Conservation (phyloP, 1,284 basidiomycete genomes). For the Flammula alnicola region DNA sequence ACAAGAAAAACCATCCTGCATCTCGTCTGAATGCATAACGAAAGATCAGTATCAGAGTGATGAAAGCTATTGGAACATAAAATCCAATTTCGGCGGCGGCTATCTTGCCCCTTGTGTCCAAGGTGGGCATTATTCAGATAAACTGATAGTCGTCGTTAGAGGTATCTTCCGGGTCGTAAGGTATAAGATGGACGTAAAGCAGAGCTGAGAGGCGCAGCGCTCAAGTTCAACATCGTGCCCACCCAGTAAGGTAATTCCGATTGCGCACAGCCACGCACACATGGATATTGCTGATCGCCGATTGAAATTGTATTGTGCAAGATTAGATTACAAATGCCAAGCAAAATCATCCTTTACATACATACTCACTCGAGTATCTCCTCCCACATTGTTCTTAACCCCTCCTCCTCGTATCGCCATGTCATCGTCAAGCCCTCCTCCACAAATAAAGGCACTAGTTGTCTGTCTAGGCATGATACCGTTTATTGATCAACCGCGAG, state of each 20-base stretch:
- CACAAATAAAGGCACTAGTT: slow-evolving; percentile 56
- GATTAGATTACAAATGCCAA: slow-evolving; percentile 7
- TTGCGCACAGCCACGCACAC: slow-evolving; percentile 18
- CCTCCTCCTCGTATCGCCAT: slow-evolving; percentile 14
- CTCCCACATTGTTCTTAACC: not conserved
- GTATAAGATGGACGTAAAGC: slow-evolving; percentile 12
- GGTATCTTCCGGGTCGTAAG: slow-evolving; percentile 29
- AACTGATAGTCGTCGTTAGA: slow-evolving; percentile 30
- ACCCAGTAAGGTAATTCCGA: slow-evolving; percentile 22
- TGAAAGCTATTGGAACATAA: slow-evolving; percentile 55
- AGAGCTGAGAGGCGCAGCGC: slow-evolving; percentile 5
- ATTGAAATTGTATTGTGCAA: not conserved
- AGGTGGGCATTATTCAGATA: slow-evolving; percentile 35
- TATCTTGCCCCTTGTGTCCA: slow-evolving; percentile 56
- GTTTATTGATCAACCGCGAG: not conserved
- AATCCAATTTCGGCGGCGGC: slow-evolving; percentile 57
- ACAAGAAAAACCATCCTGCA: slow-evolving; percentile 65
- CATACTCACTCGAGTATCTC: too few species aligned
- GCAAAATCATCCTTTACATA: slow-evolving; percentile 4
- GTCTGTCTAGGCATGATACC: slow-evolving; percentile 61
- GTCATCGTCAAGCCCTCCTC: slow-evolving; percentile 19
- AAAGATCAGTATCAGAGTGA: slow-evolving; percentile 47
- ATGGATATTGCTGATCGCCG: slow-evolving; percentile 9
- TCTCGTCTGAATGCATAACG: slow-evolving; percentile 59
- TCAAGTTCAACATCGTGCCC: slow-evolving; percentile 23